Conservation (phyloP, 2,329 filamentous ascomycete species). For the Shiraia bambusicola region DNA sequence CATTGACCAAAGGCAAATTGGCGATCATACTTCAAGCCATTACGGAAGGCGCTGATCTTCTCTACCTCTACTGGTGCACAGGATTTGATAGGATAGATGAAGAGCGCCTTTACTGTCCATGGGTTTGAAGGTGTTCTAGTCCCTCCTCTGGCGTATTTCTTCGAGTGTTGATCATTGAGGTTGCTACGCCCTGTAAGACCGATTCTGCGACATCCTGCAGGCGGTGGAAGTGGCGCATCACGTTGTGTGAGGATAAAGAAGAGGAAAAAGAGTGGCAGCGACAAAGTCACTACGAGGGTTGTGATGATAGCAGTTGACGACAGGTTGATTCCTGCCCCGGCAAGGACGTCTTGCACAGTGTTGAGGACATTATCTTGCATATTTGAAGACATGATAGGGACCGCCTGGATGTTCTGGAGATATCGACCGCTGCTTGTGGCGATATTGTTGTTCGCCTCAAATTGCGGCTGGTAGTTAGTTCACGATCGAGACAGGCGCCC, state of each 20-base stretch:
- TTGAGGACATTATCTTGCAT: background rate
- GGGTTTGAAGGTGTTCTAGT: slow-evolving; percentile 27
- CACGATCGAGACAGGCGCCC: background rate
- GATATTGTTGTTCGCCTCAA: background rate
- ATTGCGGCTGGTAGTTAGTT: background rate
- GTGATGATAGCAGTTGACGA: slow-evolving; percentile 18
- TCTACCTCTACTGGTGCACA: slow-evolving; percentile 75
- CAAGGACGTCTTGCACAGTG: background rate
- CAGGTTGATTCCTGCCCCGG: background rate
- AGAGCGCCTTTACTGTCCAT: slow-evolving; percentile 65
- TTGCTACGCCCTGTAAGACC: slow-evolving; percentile 55
- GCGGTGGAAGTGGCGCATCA: slow-evolving; percentile 25
- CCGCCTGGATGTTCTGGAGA: background rate
- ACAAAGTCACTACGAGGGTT: slow-evolving; percentile 14
- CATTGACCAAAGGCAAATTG: slow-evolving; percentile 79
- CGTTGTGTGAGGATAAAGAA: slow-evolving; percentile 26
- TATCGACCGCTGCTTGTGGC: no score
- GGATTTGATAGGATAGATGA: slow-evolving; percentile 81
- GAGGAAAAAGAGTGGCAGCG: slow-evolving; percentile 26
- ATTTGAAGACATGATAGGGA: slow-evolving; percentile 1
- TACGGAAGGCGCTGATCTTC: slow-evolving; percentile 62
- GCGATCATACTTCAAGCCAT: slow-evolving; percentile 75
- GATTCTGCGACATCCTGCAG: slow-evolving; percentile 55
- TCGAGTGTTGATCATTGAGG: slow-evolving; percentile 58
- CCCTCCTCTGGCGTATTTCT: slow-evolving; percentile 47